Percentiles rank a stretch among this genome's conserved stretches.
phyloP scores from a whole-genome alignment of 495 filamentous ascomycete genomes.

The Filosporella fistucella region DNA sequence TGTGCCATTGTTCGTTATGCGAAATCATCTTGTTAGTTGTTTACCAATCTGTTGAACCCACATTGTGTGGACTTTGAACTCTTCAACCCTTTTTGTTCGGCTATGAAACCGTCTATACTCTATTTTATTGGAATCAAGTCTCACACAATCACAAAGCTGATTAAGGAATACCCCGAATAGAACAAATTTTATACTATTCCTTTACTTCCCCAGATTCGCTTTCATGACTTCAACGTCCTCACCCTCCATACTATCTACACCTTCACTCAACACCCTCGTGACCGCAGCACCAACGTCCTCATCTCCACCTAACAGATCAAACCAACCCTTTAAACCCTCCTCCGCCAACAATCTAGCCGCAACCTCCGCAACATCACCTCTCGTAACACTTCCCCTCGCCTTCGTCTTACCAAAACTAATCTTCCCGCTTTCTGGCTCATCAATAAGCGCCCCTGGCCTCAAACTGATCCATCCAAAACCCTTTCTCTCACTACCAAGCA shows the following conservation, averaged over 20 bases:
- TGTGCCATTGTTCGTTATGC: no score
- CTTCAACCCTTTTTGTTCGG: no score
- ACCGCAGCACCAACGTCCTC: slow-evolving; percentile 59
- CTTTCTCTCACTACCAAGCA: slow-evolving; percentile 35
- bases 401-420: slow-evolving; percentile 57
- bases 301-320: slow-evolving; percentile 47
- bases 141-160: no score
- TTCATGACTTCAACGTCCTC: slow-evolving; percentile 49
- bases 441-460: slow-evolving; percentile 60
- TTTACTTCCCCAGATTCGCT: slow-evolving; percentile 8
- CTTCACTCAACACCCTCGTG: slow-evolving; percentile 54
- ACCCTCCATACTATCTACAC: slow-evolving; percentile 60
- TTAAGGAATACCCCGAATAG: no score
- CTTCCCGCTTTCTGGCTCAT: slow-evolving; percentile 51
- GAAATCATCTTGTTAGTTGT: no score
- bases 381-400: slow-evolving; percentile 45
- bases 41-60: no score
- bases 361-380: slow-evolving; percentile 67
- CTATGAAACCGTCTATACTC: no score
- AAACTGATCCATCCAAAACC: slow-evolving; percentile 62
- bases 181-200: no score
- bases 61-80: no score
- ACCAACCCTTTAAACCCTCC: slow-evolving; percentile 38
- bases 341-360: slow-evolving; percentile 59
- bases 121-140: no score